Evolutionary conservation across 78 protist species (phyloP), one percentile per base, ranked within the genome.

Genomic region (Protostelium mycophagum): DNA sequence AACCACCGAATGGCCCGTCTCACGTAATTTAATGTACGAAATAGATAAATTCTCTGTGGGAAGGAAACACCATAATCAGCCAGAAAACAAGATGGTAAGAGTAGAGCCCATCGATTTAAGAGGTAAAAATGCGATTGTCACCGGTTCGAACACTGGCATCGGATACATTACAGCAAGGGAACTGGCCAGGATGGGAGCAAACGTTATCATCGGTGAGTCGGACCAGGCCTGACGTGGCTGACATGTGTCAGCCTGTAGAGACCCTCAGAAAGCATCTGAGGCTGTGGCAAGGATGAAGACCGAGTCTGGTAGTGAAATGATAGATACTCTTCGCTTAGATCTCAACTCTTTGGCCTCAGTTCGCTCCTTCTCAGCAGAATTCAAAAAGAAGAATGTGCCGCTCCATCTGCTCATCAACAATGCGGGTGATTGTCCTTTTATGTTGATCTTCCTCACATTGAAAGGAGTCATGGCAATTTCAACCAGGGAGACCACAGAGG

Each of bases 61-160:
- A n/a, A n/a, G n/a, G n/a, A n/a, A n/a, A n/a, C n/a, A n/a, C n/a
- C n/a, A n/a, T n/a, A n/a, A 51, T 16, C 73, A 51, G 16, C 16
- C 73, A 16, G 16, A 51, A 5, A 51, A 51, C 16, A 51, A 51
- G 31, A 51, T 51, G 73, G 31, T 16, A 5, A 5, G 73, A 5
- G 73, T 51, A 25, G 73, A 51, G 16, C 73, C 73, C 5, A 16
- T 51, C 5, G 73, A 51, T 51, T 16, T 92, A 37, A 38, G 38
- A 36, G 83, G 88, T 35, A 92, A 89, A 38, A 34, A 73, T 1
- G 87, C 89, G 23, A 86, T 92, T 1, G 89, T 92, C 9, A 88
- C 89, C 38, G 94, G 94, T 0, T 87, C 94, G 63, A 92, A 92
- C 87, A 91, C 89, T 29, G 94, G 94, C 16, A 51, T 92, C 25